Evolutionary conservation across 169 alveolate genomes (phyloP), one percentile per base, ranked within the genome.

Genomic region (Cryptosporidium ubiquitum): DNA sequence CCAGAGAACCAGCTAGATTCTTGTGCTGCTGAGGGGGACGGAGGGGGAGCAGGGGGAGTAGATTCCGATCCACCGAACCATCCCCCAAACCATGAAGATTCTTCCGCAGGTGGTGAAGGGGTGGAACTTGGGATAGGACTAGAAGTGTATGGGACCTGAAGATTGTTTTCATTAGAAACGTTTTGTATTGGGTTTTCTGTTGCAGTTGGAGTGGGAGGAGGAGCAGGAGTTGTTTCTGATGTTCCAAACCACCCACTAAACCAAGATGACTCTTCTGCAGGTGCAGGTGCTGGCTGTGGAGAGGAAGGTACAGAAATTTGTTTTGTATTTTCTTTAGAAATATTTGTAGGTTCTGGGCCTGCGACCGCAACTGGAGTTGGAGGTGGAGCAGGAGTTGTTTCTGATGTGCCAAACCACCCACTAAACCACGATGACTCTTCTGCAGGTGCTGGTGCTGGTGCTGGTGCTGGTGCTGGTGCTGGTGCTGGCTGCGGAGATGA

Each of bases 1-100:
- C 79, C 89, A 3, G 89, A 79, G 39, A 61, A 61, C 89, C 89
- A 79, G 68, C 69, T 39, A 73, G 85, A 73, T 40, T 58, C 85
- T 58, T 49, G 49, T 16, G 61, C 39, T 73, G 44, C 85, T 23
- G 33, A 26, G 4, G 84, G 84, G 0, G 84, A 9, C 3, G 84
- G 84, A 23, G 84, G 84, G 39, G 84, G 64, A 0, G 71, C 52
- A 64, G 66, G 66, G 3, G 66, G 66, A 23, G 35, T 20, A 26
- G 66, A 18, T 3, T 55, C 66, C 4, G 37, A 20, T 51, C 47
- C 85, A n/a, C 69, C 85, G 7, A 71, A 18, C 85, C 66, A 71
- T 9, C 85, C 85, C 18, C 69, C 64, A 7, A 61, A 79, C 89
- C 74, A 58, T 14, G 89, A 61, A 26, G 89, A 60, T 5, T 16